These are phyloP conservation scores for Cajanus cajan DNA, from an alignment of 306 rosid species.

Conservation along the genomic window DNA sequence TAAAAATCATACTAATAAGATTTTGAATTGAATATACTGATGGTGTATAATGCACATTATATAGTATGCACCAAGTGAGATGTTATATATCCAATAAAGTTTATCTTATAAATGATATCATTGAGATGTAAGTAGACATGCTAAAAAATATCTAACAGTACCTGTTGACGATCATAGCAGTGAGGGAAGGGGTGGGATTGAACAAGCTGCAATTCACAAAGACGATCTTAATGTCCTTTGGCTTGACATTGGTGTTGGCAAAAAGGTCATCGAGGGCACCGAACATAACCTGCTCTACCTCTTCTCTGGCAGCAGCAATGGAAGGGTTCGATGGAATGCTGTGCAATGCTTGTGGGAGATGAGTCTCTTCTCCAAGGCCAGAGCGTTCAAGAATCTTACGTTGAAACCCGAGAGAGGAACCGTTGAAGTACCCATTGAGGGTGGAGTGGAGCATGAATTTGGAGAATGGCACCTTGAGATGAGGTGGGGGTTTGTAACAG, in stretches of 20 bases:
- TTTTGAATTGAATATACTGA: too few species aligned
- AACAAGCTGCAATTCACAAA: slow-evolving; percentile 72
- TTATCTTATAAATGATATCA: too few species aligned
- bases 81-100: too few species aligned
- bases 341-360: slow-evolving; percentile 55
- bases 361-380: slow-evolving; percentile 65
- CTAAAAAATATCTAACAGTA: not conserved
- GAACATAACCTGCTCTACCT: slow-evolving; percentile 58
- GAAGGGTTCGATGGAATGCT: slow-evolving; percentile 48
- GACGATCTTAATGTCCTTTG: slow-evolving; percentile 62
- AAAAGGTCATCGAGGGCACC: slow-evolving; percentile 63
- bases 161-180: slow-evolving; percentile 66
- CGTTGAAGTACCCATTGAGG: slow-evolving; percentile 48
- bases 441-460: slow-evolving; percentile 52
- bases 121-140: too few species aligned
- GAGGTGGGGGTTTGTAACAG: slow-evolving; percentile 43
- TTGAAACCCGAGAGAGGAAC: slow-evolving; percentile 56
- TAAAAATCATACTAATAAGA: too few species aligned
- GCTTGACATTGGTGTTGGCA: slow-evolving; percentile 43
- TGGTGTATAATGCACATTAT: too few species aligned
- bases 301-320: slow-evolving; percentile 59
- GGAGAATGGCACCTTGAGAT: slow-evolving; percentile 19
- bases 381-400: slow-evolving; percentile 58
- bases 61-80: too few species aligned
- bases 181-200: slow-evolving; percentile 69